phyloP scores from a whole-genome alignment of 306 rosid genomes.

The Vigna reflexopilosa region DNA sequence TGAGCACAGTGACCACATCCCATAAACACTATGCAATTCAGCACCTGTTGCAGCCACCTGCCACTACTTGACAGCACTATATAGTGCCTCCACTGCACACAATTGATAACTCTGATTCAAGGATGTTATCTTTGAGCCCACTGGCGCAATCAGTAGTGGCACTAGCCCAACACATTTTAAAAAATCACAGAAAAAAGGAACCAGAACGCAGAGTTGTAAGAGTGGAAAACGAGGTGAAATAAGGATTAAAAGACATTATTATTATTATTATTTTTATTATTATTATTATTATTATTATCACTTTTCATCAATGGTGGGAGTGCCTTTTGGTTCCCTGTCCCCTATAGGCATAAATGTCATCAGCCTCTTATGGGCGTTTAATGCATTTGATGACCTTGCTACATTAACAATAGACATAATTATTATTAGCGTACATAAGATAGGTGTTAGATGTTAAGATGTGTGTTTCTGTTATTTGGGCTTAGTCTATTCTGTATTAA shows the following conservation, averaged over 20 bases:
- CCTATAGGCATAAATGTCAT: neutral
- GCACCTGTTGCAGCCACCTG: slow-evolving; percentile 6
- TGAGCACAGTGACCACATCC: neutral
- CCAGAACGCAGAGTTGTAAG: neutral
- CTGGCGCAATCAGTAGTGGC: neutral
- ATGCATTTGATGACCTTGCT: neutral
- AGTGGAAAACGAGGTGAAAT: neutral
- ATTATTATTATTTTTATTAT: too few relatives aligned
- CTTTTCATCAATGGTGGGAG: too few relatives aligned
- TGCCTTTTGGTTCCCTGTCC: too few relatives aligned
- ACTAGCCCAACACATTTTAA: neutral
- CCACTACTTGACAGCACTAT: neutral
- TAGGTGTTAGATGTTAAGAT: slow-evolving; percentile 4
- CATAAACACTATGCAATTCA: neutral
- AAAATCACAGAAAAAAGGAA: neutral
- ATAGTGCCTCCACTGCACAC: neutral
- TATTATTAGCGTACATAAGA: neutral
- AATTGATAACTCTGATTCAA: neutral
- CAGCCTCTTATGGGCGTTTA: neutral
- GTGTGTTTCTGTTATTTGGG: too few relatives aligned
- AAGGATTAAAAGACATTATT: neutral
- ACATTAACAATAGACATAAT: neutral
- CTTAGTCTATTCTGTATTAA: too few relatives aligned
- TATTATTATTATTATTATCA: too few relatives aligned
- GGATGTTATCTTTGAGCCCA: neutral